phyloP scores from a whole-genome alignment of 2,329 filamentous ascomycete species.

The Monilinia fructigena region DNA sequence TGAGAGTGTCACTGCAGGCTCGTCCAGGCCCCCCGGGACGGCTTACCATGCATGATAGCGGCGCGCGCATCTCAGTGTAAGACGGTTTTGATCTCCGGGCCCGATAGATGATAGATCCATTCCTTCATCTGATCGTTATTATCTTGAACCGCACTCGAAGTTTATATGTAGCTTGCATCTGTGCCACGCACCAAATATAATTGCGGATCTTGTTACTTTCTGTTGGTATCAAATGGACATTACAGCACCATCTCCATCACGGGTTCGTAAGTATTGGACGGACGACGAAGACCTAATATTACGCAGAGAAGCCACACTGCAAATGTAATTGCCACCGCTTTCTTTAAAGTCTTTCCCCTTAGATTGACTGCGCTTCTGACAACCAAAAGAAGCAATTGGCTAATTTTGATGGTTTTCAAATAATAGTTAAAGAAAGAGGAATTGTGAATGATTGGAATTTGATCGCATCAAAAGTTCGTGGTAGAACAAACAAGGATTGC shows the following conservation, averaged over 20 bases:
- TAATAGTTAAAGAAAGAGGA: slow-evolving; percentile 15
- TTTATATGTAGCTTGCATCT: slow-evolving; percentile 18
- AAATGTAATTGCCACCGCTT: slow-evolving; percentile 16
- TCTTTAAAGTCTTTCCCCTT: background rate
- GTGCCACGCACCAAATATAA: slow-evolving; percentile 20
- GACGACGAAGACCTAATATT: slow-evolving; percentile 17
- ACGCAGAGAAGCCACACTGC: slow-evolving; percentile 18
- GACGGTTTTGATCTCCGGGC: slow-evolving; percentile 14
- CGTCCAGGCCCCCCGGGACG: slow-evolving; percentile 14
- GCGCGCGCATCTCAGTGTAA: slow-evolving; percentile 5
- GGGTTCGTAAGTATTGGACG: slow-evolving; percentile 20
- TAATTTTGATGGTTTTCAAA: slow-evolving; percentile 1
- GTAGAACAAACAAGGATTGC: slow-evolving; percentile 18
- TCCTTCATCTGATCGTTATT: slow-evolving; percentile 20
- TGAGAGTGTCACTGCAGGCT: slow-evolving; percentile 9
- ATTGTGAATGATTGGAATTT: slow-evolving; percentile 20
- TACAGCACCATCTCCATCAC: slow-evolving; percentile 14
- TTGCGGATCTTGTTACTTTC: slow-evolving; percentile 15
- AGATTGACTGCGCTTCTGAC: background rate
- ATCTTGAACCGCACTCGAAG: slow-evolving; percentile 14
- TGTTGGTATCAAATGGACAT: slow-evolving; percentile 19
- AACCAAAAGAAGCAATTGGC: background rate
- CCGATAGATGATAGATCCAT: slow-evolving; percentile 15
- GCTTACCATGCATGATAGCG: slow-evolving; percentile 6
- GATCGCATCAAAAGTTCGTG: slow-evolving; percentile 19